phyloP scores from a whole-genome alignment of 2,329 filamentous ascomycete species.

The Stemphylium vesicarium region DNA sequence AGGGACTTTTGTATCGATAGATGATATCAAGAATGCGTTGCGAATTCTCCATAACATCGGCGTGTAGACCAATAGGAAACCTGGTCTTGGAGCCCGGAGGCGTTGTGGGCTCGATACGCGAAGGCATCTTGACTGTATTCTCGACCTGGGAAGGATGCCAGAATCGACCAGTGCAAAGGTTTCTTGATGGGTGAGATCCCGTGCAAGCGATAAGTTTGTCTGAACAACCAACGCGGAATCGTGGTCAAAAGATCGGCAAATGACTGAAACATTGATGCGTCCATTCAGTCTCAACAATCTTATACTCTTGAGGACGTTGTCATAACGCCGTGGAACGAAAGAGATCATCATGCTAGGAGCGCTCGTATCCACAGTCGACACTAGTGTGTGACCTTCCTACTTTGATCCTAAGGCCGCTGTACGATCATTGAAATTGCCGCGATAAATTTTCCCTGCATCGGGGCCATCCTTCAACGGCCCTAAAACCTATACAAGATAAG shows the following conservation, averaged over 20 bases:
- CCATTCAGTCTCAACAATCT: not conserved
- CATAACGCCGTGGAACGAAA: not conserved
- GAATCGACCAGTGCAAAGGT: not conserved
- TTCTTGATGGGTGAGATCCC: not conserved
- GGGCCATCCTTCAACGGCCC: not conserved
- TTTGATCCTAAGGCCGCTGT: not conserved
- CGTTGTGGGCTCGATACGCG: conserved; percentile 1
- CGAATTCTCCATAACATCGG: conserved; percentile 3
- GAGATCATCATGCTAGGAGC: not conserved
- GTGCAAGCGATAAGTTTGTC: not conserved
- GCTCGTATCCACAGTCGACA: not conserved
- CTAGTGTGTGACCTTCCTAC: not conserved
- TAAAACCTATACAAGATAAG: not conserved
- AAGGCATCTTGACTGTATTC: conserved; percentile 9
- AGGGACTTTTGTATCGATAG: conserved; percentile 17
- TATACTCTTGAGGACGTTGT: not conserved
- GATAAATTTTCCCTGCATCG: not conserved
- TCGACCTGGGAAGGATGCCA: not conserved
- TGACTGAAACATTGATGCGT: not conserved
- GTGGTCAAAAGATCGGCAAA: not conserved
- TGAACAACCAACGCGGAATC: not conserved
- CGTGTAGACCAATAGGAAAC: not conserved
- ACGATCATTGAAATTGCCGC: not conserved
- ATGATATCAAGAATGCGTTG: conserved; percentile 19
- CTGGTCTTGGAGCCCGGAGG: not conserved